Conservation (phyloP, 2,329 filamentous ascomycete genomes). For the Claviceps cyperi region DNA sequence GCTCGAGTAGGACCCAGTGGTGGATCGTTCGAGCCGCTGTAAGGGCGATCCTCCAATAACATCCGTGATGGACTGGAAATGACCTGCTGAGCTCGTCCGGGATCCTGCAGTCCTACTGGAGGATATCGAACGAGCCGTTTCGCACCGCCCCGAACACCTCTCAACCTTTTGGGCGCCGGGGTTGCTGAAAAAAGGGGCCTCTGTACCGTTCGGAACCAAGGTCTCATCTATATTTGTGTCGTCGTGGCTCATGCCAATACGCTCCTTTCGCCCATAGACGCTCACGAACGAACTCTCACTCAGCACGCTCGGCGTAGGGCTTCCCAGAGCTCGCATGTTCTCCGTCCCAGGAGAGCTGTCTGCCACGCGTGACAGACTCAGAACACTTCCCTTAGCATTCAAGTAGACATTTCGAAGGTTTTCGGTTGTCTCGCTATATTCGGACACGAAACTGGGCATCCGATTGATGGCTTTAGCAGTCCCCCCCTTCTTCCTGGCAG, state of each 20-base stretch:
- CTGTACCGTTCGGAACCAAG: conserved; percentile 14
- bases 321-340: conserved; percentile 29
- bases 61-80: conserved; percentile 32
- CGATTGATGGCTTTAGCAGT: conserved; percentile 30
- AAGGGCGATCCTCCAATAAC: conserved; percentile 21
- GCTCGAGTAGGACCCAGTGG: conserved; percentile 17
- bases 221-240: conserved; percentile 17
- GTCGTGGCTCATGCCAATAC: conserved; percentile 11
- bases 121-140: conserved; percentile 1
- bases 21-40: conserved; percentile 34
- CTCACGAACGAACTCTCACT: conserved; percentile 55
- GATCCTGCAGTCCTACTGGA: conserved; percentile 3
- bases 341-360: conserved; percentile 25
- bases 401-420: conserved; percentile 47
- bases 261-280: conserved; percentile 36
- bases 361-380: conserved; percentile 33
- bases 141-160: not conserved
- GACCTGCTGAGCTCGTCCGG: conserved; percentile 16
- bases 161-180: not conserved
- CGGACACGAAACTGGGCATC: conserved; percentile 52
- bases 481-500: conserved; percentile 11
- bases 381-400: conserved; percentile 30
- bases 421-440: conserved; percentile 42
- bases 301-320: conserved; percentile 47
- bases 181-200: conserved; percentile 5